Base-by-base conservation (phyloP, 192 early-diverging fungal species). In the Podila epicladia region DNA sequence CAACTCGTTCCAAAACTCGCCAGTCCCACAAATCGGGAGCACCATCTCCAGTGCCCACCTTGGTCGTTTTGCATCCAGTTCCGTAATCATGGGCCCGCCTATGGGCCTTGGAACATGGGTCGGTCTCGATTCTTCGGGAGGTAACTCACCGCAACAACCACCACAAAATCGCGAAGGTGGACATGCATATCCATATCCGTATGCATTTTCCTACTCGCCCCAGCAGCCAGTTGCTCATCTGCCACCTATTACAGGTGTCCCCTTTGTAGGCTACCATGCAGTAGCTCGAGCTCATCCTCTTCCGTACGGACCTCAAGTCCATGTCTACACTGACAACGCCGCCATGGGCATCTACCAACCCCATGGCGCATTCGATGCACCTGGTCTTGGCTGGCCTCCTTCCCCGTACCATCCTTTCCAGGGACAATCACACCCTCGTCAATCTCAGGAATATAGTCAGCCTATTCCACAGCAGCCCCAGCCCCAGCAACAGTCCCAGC, bases 191-290 rank as follows among this genome's bases (percentile, higher is more conserved):
- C 61, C 60, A 13, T 71, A 71, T 26, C 69, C 61, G 0, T 71
- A 79, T 50, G 53, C 60, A 17, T 64, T 79, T 33, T 57, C 65
- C 11, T 72, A 79, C 53, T 48, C 60, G 1, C 60, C 69, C 7
- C 72, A 67, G n/a, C 66, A 75, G 62, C 65, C 64, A 12, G 26
- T 71, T 17, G 24, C 64, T 4, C 59, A 62, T 28, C 24, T 61
- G 45, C 32, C 26, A 13, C 71, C 64, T 9, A 26, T 37, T n/a
- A 28, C 24, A 24, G 61, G 61, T 1, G 37, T 65, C 2, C 65
- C 70, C 5, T 72, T 53, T 64, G 65, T 63, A 4, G 69, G 64
- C 4, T 76, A 70, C 53, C 72, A 67, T 41, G 32, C 72, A 9
- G 37, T 66, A 7, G 62, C 38, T 29, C 67, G 74, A 4, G 64